Evolutionary conservation across 2,329 filamentous ascomycete genomes (phyloP).

Genomic region (Aspergillus nomiae): DNA sequence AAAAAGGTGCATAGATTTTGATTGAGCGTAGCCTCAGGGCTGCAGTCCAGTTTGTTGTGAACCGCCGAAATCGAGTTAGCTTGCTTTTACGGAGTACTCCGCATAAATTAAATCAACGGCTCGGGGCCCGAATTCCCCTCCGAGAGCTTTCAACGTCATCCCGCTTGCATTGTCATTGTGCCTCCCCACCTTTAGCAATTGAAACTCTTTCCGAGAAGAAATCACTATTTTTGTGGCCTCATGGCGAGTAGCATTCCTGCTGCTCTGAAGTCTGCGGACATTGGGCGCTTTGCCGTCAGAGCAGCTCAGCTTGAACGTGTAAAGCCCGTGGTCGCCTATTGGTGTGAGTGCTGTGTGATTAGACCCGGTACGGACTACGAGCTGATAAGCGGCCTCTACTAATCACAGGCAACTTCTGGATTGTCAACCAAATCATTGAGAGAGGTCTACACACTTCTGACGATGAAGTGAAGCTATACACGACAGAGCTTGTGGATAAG

Average conservation of each 20-base stretch:
- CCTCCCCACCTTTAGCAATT: slow-evolving; percentile 5
- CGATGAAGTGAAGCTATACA: slow-evolving; percentile 77
- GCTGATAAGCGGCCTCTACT: slow-evolving; percentile 15
- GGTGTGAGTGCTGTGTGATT: slow-evolving; percentile 66
- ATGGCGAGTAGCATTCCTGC: slow-evolving; percentile 76
- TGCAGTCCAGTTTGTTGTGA: neutral
- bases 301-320: slow-evolving; percentile 80
- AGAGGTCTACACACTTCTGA: slow-evolving; percentile 77
- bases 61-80: neutral
- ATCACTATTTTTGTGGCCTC: slow-evolving; percentile 17
- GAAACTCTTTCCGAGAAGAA: slow-evolving; percentile 8
- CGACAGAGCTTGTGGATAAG: slow-evolving; percentile 83
- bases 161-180: slow-evolving; percentile 14
- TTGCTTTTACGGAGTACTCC: neutral
- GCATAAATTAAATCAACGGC: neutral
- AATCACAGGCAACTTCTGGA: slow-evolving; percentile 79
- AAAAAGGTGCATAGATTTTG: too few species aligned
- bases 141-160: slow-evolving; percentile 27
- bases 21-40: neutral
- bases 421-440: slow-evolving; percentile 85
- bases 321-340: slow-evolving; percentile 90
- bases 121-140: slow-evolving; percentile 4
- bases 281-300: slow-evolving; percentile 79
- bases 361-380: slow-evolving; percentile 11
- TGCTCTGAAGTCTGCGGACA: slow-evolving; percentile 75